These are phyloP conservation scores for Ophiognomonia clavigignenti-juglandacearum DNA, from an alignment of 2,329 filamentous ascomycete genomes.

Conservation along the genomic window DNA sequence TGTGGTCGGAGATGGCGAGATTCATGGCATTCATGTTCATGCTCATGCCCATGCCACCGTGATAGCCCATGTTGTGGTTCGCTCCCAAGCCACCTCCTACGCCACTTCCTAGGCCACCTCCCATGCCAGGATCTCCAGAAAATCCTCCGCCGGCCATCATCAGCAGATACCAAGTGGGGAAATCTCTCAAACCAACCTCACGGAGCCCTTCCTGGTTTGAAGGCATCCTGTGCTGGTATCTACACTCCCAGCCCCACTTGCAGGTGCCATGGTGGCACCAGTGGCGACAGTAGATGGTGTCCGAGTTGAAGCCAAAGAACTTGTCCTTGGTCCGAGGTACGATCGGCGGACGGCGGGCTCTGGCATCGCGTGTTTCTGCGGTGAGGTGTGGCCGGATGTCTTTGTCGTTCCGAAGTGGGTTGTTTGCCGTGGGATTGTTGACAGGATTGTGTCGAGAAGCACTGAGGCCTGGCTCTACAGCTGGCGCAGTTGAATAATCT, in stretches of 20 bases:
- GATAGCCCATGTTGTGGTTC: neutral
- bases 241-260: conserved; percentile 38
- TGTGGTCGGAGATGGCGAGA: neutral
- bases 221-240: conserved; percentile 44
- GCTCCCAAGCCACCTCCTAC: neutral
- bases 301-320: neutral
- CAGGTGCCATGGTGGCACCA: conserved; percentile 47
- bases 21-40: neutral
- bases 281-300: conserved; percentile 33
- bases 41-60: neutral
- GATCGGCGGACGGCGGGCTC: conserved; percentile 7
- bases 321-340: neutral
- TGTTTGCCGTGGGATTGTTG: neutral
- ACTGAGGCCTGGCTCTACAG: neutral
- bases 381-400: conserved; percentile 3
- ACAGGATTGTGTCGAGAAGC: conserved; percentile 2
- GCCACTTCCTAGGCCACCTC: too few species aligned
- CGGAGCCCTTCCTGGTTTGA: conserved; percentile 32
- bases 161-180: conserved; percentile 38
- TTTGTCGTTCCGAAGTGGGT: neutral
- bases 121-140: neutral
- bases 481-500: neutral
- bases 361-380: neutral
- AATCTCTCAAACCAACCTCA: conserved; percentile 35
- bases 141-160: conserved; percentile 1